phyloP scores from a whole-genome alignment of 768 basidiomycete species.

The Solioccasus polychromus region DNA sequence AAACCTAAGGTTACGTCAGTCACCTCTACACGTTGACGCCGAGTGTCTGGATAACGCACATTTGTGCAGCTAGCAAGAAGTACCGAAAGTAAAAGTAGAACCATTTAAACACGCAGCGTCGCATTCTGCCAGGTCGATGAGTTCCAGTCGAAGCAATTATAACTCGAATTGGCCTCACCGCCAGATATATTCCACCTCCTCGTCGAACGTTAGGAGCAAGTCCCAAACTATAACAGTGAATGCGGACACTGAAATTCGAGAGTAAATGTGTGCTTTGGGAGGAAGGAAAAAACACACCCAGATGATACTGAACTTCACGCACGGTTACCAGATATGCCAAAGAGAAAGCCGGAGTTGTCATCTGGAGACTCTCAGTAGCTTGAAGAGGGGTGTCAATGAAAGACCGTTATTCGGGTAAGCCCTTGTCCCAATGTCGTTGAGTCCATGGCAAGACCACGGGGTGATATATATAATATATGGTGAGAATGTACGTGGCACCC shows the following conservation, averaged over 20 bases:
- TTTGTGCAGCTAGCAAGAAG: conserved; percentile 8
- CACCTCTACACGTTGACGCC: background rate
- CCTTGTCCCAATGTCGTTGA: no score
- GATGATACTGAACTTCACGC: conserved; percentile 8
- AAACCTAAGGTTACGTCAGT: conserved; percentile 5
- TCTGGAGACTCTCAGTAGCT: no score
- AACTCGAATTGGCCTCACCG: conserved; percentile 25
- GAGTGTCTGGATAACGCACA: conserved; percentile 2
- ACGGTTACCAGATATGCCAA: conserved; percentile 4
- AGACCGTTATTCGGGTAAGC: no score
- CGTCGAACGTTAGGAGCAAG: no score
- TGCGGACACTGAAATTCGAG: conserved; percentile 22
- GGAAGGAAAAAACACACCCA: conserved; percentile 1
- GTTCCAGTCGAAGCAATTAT: no score
- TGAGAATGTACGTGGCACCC: no score
- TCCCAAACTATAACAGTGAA: no score
- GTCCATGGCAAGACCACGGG: no score
- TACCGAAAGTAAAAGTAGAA: conserved; percentile 21
- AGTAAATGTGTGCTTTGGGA: background rate
- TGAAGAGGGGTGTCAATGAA: no score
- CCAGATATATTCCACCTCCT: conserved; percentile 29
- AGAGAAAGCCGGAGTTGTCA: no score
- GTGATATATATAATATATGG: no score
- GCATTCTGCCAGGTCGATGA: conserved; percentile 15
- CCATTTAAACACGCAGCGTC: conserved; percentile 8